These are phyloP conservation scores for Colletotrichum brevisporum DNA, from an alignment of 2,329 filamentous ascomycete genomes.

Conservation along the genomic window DNA sequence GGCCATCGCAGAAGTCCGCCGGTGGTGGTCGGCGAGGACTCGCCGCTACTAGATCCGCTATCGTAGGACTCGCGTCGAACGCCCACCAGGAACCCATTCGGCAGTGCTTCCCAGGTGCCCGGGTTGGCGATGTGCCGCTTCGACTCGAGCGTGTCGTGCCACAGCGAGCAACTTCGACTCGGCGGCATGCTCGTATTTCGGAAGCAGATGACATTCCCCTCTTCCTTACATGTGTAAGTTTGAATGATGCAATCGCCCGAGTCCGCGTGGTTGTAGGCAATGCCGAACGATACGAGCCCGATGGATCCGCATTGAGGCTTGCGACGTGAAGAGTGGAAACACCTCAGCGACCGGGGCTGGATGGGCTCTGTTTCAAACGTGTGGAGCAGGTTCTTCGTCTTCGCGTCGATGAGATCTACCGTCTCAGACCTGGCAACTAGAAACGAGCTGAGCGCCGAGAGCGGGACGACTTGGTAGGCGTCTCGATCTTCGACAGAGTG, in stretches of 20 bases:
- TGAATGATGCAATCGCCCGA: constrained; percentile 76
- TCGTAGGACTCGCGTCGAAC: constrained; percentile 64
- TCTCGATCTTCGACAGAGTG: constrained; percentile 52
- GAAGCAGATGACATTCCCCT: constrained; percentile 71
- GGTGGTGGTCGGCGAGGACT: constrained; percentile 41
- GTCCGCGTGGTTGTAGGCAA: constrained; percentile 73
- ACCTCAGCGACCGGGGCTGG: constrained; percentile 71
- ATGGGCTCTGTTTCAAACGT: constrained; percentile 72
- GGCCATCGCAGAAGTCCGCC: constrained; percentile 49
- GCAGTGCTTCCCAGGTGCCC: constrained; percentile 75
- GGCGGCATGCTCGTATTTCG: constrained; percentile 58
- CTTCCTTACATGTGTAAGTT: constrained; percentile 69
- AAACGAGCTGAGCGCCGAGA: constrained; percentile 70
- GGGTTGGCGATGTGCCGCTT: constrained; percentile 71
- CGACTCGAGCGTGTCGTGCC: constrained; percentile 65
- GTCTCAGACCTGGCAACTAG: constrained; percentile 70
- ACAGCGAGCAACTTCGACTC: constrained; percentile 62
- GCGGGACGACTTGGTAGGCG: constrained; percentile 72
- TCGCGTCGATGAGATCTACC: constrained; percentile 68
- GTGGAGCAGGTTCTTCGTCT: constrained; percentile 66
- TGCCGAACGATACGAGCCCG: constrained; percentile 73
- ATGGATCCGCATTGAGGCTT: constrained; percentile 67
- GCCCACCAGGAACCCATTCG: constrained; percentile 73
- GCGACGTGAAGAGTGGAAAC: constrained; percentile 68
- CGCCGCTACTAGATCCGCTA: constrained; percentile 40